phyloP scores from a whole-genome alignment of 2,329 filamentous ascomycete genomes.

The Onygenales sp. region DNA sequence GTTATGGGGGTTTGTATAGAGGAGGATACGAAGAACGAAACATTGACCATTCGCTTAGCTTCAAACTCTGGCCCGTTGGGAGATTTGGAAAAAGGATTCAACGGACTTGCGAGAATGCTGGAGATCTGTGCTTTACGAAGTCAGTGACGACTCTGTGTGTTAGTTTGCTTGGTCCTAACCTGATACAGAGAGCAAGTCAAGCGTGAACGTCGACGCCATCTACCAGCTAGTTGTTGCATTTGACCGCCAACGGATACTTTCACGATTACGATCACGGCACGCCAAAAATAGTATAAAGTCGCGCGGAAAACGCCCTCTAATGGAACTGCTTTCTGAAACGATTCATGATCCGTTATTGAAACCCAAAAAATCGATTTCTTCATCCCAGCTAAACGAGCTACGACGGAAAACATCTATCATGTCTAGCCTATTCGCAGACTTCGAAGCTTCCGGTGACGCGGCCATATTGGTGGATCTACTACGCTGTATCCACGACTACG shows the following conservation, averaged over 20 bases:
- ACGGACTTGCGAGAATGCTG: not conserved
- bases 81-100: not conserved
- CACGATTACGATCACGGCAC: not conserved
- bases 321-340: not conserved
- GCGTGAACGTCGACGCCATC: not conserved
- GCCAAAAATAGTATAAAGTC: not conserved
- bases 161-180: not conserved
- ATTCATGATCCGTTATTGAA: not conserved
- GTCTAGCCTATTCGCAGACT: not conserved
- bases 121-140: not conserved
- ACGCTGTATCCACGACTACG: not conserved
- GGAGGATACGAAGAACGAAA: not conserved
- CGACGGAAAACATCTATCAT: not conserved
- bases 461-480: not conserved
- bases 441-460: not conserved
- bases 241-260: not conserved
- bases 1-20: not conserved
- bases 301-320: not conserved
- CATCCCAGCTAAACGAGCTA: not conserved
- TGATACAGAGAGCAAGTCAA: not conserved
- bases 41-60: not conserved
- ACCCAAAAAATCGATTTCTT: not conserved
- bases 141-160: not conserved
- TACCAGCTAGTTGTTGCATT: not conserved
- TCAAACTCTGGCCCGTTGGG: not conserved